A percentile compares a stretch with the other conserved stretches of the same genome.
Conservation (phyloP, 2,329 filamentous ascomycete genomes). For the Penicillium vulpinum region DNA sequence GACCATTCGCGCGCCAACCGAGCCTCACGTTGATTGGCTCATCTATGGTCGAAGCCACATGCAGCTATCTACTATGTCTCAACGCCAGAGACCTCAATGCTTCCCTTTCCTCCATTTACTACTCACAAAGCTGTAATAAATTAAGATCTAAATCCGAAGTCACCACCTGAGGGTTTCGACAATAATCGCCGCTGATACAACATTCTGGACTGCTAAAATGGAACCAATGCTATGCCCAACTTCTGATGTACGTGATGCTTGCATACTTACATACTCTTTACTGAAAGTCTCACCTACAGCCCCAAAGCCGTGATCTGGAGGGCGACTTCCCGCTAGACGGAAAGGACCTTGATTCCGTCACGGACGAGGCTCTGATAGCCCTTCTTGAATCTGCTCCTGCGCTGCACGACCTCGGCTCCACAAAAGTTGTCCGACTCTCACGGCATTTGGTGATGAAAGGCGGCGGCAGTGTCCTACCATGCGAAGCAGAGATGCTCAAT, state of each 20-base stretch:
- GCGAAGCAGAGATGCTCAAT: slow-evolving; percentile 23
- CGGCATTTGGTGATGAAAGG: slow-evolving; percentile 24
- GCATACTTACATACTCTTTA: not conserved
- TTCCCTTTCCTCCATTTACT: not conserved
- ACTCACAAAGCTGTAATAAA: not conserved
- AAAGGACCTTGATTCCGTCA: slow-evolving; percentile 12
- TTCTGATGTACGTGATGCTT: not conserved
- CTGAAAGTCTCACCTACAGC: not conserved
- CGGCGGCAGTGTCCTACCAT: slow-evolving; percentile 21
- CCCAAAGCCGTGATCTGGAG: not conserved
- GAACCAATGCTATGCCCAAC: not conserved
- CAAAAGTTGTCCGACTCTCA: slow-evolving; percentile 27
- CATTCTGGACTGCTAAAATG: not conserved
- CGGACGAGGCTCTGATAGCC: slow-evolving; percentile 11
- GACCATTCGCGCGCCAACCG: not conserved
- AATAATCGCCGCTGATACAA: not conserved
- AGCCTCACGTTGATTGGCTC: not conserved
- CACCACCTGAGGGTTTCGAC: not conserved
- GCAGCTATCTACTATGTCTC: no score
- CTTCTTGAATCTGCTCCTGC: slow-evolving; percentile 19
- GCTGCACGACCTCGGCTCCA: slow-evolving; percentile 19
- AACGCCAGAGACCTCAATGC: not conserved
- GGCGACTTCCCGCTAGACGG: slow-evolving; percentile 12
- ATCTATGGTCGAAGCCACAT: no score
- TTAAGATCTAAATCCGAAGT: no score